phyloP scores from a whole-genome alignment of 768 basidiomycete genomes.

The Trametes meyenii region DNA sequence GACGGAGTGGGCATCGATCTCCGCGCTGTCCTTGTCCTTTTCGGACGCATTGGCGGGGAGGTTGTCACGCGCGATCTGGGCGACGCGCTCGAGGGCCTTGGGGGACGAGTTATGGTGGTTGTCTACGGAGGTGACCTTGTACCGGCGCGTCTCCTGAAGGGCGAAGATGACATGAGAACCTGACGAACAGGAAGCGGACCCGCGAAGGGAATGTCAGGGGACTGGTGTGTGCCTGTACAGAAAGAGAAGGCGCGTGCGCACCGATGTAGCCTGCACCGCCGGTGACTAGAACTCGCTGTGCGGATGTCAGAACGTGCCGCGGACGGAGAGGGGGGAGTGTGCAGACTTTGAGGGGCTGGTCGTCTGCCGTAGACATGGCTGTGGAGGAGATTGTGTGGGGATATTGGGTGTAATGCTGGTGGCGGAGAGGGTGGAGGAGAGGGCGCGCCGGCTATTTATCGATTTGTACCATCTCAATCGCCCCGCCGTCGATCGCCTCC shows the following conservation, averaged over 20 bases:
- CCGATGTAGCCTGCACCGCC: constrained; percentile 93
- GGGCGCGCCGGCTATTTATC: constrained; percentile 16
- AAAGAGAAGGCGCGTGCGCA: constrained; percentile 34
- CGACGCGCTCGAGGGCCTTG: constrained; percentile 71
- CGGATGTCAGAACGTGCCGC: constrained; percentile 6
- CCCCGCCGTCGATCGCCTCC: neutral
- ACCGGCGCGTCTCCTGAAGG: constrained; percentile 83
- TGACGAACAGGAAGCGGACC: constrained; percentile 35
- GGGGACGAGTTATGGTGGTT: constrained; percentile 93
- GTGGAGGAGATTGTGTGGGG: neutral
- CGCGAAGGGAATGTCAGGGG: constrained; percentile 19
- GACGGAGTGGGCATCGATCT: constrained; percentile 67
- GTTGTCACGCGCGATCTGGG: constrained; percentile 75
- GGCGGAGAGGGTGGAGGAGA: constrained; percentile 14
- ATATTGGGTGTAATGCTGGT: neutral
- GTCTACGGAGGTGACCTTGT: constrained; percentile 93
- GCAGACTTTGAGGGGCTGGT: constrained; percentile 26
- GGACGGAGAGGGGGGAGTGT: neutral
- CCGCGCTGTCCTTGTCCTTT: constrained; percentile 68
- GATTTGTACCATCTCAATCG: constrained; percentile 6
- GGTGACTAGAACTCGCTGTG: constrained; percentile 66
- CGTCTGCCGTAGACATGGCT: constrained; percentile 19
- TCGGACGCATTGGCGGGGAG: constrained; percentile 68
- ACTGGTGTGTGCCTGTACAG: constrained; percentile 21
- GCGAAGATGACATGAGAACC: constrained; percentile 93